phyloP scores from a whole-genome alignment of 2,329 filamentous ascomycete species.

The Pseudocercospora cruenta region DNA sequence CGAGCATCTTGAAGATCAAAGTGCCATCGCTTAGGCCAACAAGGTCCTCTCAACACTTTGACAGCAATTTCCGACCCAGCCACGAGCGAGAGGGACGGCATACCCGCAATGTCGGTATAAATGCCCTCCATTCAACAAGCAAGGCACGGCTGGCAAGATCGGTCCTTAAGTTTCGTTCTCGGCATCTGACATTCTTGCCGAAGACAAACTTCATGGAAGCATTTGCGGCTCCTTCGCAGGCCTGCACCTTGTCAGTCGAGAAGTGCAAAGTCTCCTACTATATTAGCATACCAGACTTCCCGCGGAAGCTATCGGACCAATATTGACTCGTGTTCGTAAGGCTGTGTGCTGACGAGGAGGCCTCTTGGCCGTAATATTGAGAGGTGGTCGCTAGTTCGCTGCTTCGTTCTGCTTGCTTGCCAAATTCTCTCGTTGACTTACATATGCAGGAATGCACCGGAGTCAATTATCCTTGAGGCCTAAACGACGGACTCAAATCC shows the following conservation, averaged over 20 bases:
- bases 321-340: neutral
- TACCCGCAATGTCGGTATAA: neutral
- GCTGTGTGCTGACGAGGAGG: neutral
- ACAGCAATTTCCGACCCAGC: conserved; percentile 1
- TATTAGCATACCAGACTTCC: neutral
- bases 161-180: neutral
- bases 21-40: neutral
- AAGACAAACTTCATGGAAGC: neutral
- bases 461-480: conserved; percentile 1
- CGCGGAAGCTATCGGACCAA: conserved; percentile 1
- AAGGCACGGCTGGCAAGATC: neutral
- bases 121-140: neutral
- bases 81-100: neutral
- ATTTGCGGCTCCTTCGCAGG: neutral
- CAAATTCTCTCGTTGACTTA: neutral
- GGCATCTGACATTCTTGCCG: neutral
- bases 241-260: neutral
- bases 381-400: neutral
- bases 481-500: conserved; percentile 6
- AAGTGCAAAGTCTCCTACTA: neutral
- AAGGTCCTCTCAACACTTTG: conserved; percentile 3
- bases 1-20: neutral
- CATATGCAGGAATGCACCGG: conserved; percentile 1
- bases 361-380: neutral
- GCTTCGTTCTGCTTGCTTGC: conserved; percentile 3